A percentile compares a stretch with the other conserved stretches of the same genome.
phyloP scores from a whole-genome alignment of 2,329 filamentous ascomycete genomes.

The Didymella glomerata region DNA sequence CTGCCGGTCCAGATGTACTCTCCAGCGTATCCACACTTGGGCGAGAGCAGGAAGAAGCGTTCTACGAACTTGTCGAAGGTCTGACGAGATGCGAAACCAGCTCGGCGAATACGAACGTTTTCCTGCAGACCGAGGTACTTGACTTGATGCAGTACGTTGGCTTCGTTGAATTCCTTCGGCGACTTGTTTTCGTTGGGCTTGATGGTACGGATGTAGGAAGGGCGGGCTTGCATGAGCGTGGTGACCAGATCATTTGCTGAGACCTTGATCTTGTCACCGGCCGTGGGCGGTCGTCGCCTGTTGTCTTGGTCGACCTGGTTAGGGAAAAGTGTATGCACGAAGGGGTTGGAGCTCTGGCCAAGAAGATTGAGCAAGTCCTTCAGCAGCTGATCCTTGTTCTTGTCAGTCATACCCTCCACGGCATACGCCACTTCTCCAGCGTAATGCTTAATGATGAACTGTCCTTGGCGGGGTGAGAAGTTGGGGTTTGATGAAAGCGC shows the following conservation, averaged over 20 bases:
- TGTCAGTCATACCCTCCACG: constrained; percentile 96
- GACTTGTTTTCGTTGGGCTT: constrained; percentile 99
- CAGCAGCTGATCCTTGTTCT: constrained; percentile 97
- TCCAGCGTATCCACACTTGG: constrained; percentile 93
- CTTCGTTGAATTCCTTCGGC: constrained; percentile 86
- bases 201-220: constrained; percentile 98
- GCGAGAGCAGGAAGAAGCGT: constrained; percentile 93
- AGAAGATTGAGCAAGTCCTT: constrained; percentile 93
- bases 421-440: constrained; percentile 96
- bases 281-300: constrained; percentile 89
- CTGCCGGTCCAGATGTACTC: constrained; percentile 97
- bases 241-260: constrained; percentile 95
- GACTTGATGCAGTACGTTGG: constrained; percentile 96
- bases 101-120: constrained; percentile 95
- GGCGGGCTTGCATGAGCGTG: constrained; percentile 95
- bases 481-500: constrained; percentile 87
- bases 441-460: constrained; percentile 99
- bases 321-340: constrained; percentile 89
- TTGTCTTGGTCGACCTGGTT: constrained; percentile 95
- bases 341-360: constrained; percentile 81
- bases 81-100: constrained; percentile 95
- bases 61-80: constrained; percentile 98
- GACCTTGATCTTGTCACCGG: constrained; percentile 92
- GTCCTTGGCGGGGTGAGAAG: constrained; percentile 89
- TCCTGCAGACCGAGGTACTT: constrained; percentile 99